Base-by-base conservation (phyloP, 768 basidiomycete species). In the Peribolospora baueri region DNA sequence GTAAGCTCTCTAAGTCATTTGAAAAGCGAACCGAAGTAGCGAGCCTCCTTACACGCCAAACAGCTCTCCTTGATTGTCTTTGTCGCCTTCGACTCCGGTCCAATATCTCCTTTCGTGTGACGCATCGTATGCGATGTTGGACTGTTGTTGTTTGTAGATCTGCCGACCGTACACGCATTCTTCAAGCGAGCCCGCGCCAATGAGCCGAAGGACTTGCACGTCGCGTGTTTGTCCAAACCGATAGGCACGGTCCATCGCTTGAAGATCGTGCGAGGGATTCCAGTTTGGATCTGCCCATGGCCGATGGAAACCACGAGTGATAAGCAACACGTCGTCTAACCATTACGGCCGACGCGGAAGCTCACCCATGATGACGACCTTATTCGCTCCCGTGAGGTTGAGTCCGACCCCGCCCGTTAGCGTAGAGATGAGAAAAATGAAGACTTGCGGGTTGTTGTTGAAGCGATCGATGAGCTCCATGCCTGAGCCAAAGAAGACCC, bases 261-360 rank as follows among this genome's bases (percentile, higher is more conserved):
- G 91, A 6, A 95, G 68, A 65, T 98, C 91, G 61, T 93, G 84
- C 0, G 90, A 85, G 5, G 91, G 91, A 68, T 95, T 95, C 90
- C 90, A 95, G 60, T 86, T 85, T 3, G 90, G 87, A 69, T 90
- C 85, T 83, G 60, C 41, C 54, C 9, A 45, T 50, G 14, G 13
- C 48, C 14, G 14, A 46, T 2, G 25, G 38, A 46, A 49, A 36
- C 14, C n/a, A 51, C 25, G 59, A 43, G 36, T 55, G 56, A 41
- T 60, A 58, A 56, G 62, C 49, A 46, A 25, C 48, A 39, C 36
- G 46, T 13, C 14, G 41, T 49, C 37, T 2, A 1, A 50, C 50
- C 39, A 53, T 46, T 56, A 50, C 9, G 42, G 53, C 59, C 43
- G 45, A 50, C 3, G 45, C 49, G 56, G 43, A 10, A 5, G 36